phyloP scores from a whole-genome alignment of 2,329 filamentous ascomycete species.

The Lasiodiplodia sp. region DNA sequence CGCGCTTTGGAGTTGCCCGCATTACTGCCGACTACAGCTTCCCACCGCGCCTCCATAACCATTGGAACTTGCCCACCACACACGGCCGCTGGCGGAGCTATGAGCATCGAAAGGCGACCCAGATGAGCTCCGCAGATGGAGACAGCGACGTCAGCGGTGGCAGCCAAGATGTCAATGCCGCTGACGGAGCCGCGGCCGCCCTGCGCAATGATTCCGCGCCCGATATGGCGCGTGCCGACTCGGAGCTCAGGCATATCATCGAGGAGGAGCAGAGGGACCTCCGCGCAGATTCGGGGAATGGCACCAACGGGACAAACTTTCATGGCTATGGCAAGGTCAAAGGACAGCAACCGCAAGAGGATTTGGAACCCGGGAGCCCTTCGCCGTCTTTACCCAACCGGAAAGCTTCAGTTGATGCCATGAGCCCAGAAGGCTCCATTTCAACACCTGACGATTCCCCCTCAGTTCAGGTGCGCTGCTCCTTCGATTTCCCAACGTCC shows the following conservation, averaged over 20 bases:
- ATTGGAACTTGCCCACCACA: conserved; percentile 6
- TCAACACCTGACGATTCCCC: conserved; percentile 86
- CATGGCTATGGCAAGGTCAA: conserved; percentile 39
- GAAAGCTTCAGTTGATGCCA: conserved; percentile 42
- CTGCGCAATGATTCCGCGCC: conserved; percentile 49
- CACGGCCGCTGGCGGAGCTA: conserved; percentile 50
- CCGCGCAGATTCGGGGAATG: conserved; percentile 29
- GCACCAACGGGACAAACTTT: conserved; percentile 42
- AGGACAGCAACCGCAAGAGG: conserved; percentile 33
- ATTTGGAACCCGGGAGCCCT: conserved; percentile 34
- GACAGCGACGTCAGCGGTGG: conserved; percentile 67
- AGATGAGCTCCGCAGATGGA: conserved; percentile 74
- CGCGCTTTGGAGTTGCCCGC: conserved; percentile 3
- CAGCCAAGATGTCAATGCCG: conserved; percentile 61
- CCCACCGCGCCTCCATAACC: conserved; percentile 2
- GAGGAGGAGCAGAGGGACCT: conserved; percentile 40
- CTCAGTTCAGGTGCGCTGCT: conserved; percentile 72
- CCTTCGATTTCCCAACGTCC: background rate
- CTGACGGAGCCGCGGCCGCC: conserved; percentile 47
- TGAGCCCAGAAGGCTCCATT: conserved; percentile 73
- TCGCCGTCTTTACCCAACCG: conserved; percentile 34
- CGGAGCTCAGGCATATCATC: conserved; percentile 30
- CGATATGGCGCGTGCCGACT: conserved; percentile 23
- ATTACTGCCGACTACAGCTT: conserved; percentile 6
- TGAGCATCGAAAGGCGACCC: conserved; percentile 60